Evolutionary conservation across 2,329 filamentous ascomycete genomes (phyloP), one percentile per base, ranked within the genome.

Genomic region (Xylaria sp.): DNA sequence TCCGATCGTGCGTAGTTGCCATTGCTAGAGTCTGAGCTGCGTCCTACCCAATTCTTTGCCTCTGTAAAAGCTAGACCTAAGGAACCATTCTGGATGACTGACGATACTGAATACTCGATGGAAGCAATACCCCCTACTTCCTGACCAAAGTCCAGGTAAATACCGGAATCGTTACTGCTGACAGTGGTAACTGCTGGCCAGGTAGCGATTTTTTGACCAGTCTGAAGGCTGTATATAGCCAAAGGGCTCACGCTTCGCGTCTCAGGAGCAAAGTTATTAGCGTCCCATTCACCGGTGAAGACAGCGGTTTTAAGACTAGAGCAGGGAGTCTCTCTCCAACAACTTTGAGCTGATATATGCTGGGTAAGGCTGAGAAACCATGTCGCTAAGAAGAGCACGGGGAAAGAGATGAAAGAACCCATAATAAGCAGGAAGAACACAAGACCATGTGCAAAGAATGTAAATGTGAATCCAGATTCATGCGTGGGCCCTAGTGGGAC

Each of bases 271-370:
- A 84, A 89, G 58, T 87, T 90, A 72, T 88, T 86, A 0, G 81
- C 76, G 39, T 90, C 85, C 88, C 89, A 90, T 18, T 79, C 78
- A 0, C 88, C 88, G 1, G 83, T 81, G 70, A 90, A 90, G 0
- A 87, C 82, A 7, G 84, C 76, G 6, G 83, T 76, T 10, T 76
- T 75, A 3, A 87, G 84, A 3, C 84, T 84, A 23, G 81, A 84
- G 74, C 89, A 91, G 23, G 81, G 76, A 1, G 85, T 86, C 63
- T 88, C 76, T 68, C 85, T 81, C 88, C 88, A 90, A 75, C 88
- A 90, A 65, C 70, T 76, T 41, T 76, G 75, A 20, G 74, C 56
- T 32, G 39, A 57, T 3, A 25, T 66, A 37, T 50, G 56, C 37
- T 60, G 62, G 12, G 67, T n/a, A 12, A 69, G 46, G 15, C 34